Evolutionary conservation across 768 basidiomycete genomes (phyloP).

Genomic region (Royoungia palumana): DNA sequence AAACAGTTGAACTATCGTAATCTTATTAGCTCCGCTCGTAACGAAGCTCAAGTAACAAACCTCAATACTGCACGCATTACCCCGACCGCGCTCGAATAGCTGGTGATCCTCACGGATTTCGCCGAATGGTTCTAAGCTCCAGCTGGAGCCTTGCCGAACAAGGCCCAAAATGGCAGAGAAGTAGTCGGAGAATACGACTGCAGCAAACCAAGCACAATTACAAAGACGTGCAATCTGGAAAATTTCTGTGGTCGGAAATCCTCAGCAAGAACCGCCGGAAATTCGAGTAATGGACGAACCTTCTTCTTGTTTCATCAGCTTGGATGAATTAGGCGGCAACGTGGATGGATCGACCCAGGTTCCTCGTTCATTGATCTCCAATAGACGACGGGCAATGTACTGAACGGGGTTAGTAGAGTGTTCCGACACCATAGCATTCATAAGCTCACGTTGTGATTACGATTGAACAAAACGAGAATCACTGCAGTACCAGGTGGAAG

Average conservation of each 20-base stretch:
- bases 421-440: background rate
- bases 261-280: background rate
- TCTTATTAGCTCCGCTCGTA: background rate
- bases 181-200: constrained; percentile 79
- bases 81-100: constrained; percentile 73
- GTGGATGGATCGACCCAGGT: constrained; percentile 54
- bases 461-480: constrained; percentile 79
- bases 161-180: constrained; percentile 79
- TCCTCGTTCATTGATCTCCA: constrained; percentile 78
- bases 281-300: constrained; percentile 16
- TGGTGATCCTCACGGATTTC: constrained; percentile 63
- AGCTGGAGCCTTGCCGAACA: constrained; percentile 67
- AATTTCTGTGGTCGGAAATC: constrained; percentile 47
- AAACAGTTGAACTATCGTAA: constrained; percentile 69
- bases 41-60: constrained; percentile 33
- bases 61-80: constrained; percentile 82
- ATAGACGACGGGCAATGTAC: constrained; percentile 76
- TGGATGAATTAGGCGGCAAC: constrained; percentile 32
- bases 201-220: constrained; percentile 79
- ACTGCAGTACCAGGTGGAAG: constrained; percentile 76
- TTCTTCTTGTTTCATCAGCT: constrained; percentile 56
- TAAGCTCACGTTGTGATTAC: constrained; percentile 78
- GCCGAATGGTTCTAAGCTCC: constrained; percentile 75
- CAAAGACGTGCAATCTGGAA: constrained; percentile 79
- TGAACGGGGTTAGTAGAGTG: constrained; percentile 25